Evolutionary conservation across 176 grass and related monocot genomes (phyloP).

Genomic region (Tillandsia fasciculata): DNA sequence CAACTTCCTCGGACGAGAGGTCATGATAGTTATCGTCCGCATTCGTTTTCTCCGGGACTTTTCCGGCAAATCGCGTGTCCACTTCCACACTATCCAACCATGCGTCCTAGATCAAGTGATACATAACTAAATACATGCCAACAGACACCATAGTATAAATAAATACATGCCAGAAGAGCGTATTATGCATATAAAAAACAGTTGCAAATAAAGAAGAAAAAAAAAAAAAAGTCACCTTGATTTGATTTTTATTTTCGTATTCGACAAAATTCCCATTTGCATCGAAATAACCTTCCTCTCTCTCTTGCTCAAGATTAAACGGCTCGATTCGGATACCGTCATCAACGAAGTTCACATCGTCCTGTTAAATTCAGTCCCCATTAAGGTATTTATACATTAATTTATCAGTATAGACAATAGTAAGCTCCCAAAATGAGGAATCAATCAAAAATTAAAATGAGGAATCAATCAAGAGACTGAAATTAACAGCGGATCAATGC

Average conservation of each 20-base stretch:
- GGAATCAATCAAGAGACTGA: not conserved
- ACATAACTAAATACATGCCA: conserved; percentile 9
- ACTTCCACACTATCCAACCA: conserved; percentile 81
- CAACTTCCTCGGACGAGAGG: conserved; percentile 80
- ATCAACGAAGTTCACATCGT: conserved; percentile 57
- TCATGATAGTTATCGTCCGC: conserved; percentile 67
- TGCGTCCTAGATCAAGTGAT: conserved; percentile 59
- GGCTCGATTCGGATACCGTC: conserved; percentile 84
- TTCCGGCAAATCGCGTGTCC: conserved; percentile 39
- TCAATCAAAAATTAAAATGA: not conserved
- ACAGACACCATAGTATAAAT: not conserved
- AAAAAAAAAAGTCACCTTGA: conserved; percentile 47
- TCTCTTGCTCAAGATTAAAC: conserved; percentile 95
- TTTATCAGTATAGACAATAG: not conserved
- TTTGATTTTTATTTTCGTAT: conserved; percentile 61
- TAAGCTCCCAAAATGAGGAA: no score
- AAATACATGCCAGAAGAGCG: not conserved
- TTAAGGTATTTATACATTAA: no score
- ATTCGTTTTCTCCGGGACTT: conserved; percentile 26
- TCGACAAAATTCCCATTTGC: conserved; percentile 84
- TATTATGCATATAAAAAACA: no score
- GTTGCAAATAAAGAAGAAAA: not conserved
- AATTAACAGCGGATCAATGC: not conserved
- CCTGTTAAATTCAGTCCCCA: conserved; percentile 40
- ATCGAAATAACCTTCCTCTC: conserved; percentile 95